Conservation (phyloP, 1,139 yeast species). For the Kodamaea suecica region DNA sequence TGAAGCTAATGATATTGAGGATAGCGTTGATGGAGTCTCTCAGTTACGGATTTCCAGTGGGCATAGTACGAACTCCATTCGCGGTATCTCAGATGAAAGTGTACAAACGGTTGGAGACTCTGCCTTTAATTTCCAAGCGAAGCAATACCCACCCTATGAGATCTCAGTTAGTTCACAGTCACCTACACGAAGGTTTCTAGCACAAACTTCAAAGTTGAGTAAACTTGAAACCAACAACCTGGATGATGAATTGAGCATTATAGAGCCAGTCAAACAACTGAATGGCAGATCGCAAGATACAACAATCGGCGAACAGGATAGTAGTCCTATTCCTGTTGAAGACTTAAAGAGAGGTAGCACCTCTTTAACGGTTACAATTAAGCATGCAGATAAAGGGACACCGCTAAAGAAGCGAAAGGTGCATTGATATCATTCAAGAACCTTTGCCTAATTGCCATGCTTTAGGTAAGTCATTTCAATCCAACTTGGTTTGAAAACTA, state of each 20-base stretch:
- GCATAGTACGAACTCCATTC: not conserved
- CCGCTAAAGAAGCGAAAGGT: not conserved
- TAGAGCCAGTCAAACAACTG: no score
- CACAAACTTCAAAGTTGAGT: not conserved
- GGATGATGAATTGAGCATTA: slow-evolving; percentile 5
- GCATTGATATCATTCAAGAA: no score
- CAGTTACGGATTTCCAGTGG: slow-evolving; percentile 12
- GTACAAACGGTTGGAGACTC: not conserved
- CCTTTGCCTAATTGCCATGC: no score
- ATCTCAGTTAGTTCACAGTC: no score
- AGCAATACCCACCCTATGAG: no score
- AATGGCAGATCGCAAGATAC: no score
- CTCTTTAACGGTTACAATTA: not conserved
- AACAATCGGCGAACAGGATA: no score
- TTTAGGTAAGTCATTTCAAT: no score
- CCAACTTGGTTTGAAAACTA: no score
- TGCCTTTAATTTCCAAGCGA: no score
- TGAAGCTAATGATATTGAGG: slow-evolving; percentile 13
- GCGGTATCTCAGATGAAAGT: not conserved
- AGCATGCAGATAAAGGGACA: not conserved
- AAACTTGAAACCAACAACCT: not conserved
- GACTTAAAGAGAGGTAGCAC: not conserved
- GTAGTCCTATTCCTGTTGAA: not conserved
- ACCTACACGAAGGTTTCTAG: no score
- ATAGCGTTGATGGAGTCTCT: slow-evolving; percentile 15